These are phyloP conservation scores for Parmelia sp. DNA, from an alignment of 495 filamentous ascomycete species.

Conservation along the genomic window DNA sequence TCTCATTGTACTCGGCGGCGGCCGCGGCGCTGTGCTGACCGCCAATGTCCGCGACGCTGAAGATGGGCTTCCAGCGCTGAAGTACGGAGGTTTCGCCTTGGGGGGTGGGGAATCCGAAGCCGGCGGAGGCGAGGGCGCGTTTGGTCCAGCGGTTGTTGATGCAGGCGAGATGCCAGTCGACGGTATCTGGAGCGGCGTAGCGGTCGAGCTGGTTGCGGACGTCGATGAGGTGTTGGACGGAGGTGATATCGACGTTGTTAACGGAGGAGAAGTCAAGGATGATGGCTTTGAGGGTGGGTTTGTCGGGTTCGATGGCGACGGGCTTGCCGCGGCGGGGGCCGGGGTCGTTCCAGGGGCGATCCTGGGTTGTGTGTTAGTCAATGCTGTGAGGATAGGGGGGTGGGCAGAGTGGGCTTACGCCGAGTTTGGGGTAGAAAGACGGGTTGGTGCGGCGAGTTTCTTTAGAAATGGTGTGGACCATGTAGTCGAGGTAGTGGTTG, in stretches of 20 bases:
- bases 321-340: slow-evolving; percentile 60
- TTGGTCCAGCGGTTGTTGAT: slow-evolving; percentile 98
- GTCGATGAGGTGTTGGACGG: slow-evolving; percentile 90
- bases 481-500: slow-evolving; percentile 78
- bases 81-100: slow-evolving; percentile 46
- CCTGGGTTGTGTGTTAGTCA: slow-evolving; percentile 33
- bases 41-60: slow-evolving; percentile 85
- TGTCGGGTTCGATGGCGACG: slow-evolving; percentile 42
- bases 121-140: slow-evolving; percentile 82
- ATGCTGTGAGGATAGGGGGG: not conserved
- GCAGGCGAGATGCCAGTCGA: slow-evolving; percentile 94
- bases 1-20: slow-evolving; percentile 50
- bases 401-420: slow-evolving; percentile 35
- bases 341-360: slow-evolving; percentile 95
- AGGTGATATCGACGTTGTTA: slow-evolving; percentile 94
- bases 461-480: slow-evolving; percentile 67
- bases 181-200: slow-evolving; percentile 72
- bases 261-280: slow-evolving; percentile 95
- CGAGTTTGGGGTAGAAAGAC: slow-evolving; percentile 52
- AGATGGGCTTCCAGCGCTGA: slow-evolving; percentile 89
- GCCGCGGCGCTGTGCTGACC: slow-evolving; percentile 62
- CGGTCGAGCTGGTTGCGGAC: slow-evolving; percentile 95
- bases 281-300: slow-evolving; percentile 79
- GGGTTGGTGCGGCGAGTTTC: slow-evolving; percentile 73
- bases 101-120: slow-evolving; percentile 78